These are phyloP conservation scores for Boletellus ananiceps DNA, from an alignment of 768 basidiomycete genomes.

Conservation along the genomic window DNA sequence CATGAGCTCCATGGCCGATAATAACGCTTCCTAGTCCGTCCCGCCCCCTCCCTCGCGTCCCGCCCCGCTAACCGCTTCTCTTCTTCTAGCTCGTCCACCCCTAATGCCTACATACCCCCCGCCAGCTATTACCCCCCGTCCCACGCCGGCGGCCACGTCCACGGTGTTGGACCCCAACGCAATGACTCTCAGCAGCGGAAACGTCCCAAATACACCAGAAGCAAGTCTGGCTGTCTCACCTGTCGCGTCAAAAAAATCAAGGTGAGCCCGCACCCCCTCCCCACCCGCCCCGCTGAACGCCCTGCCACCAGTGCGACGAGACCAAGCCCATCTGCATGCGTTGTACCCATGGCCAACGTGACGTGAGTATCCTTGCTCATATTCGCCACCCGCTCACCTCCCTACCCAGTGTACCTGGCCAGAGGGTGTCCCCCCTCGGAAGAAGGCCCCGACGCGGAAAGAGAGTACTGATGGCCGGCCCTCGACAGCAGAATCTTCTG, in stretches of 20 bases:
- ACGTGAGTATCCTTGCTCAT: slow-evolving; percentile 42
- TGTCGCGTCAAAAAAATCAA: slow-evolving; percentile 96
- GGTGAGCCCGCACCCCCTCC: slow-evolving; percentile 40
- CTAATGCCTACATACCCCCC: slow-evolving; percentile 40
- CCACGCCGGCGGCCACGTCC: slow-evolving; percentile 35
- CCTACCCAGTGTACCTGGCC: slow-evolving; percentile 73
- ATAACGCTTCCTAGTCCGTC: slow-evolving; percentile 54
- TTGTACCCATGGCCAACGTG: slow-evolving; percentile 80
- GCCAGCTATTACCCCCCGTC: slow-evolving; percentile 37
- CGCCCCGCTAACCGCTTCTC: slow-evolving; percentile 17
- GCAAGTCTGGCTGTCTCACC: slow-evolving; percentile 91
- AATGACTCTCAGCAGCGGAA: slow-evolving; percentile 59
- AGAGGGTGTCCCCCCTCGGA: slow-evolving; percentile 67
- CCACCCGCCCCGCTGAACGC: slow-evolving; percentile 1
- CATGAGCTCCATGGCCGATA: slow-evolving; percentile 45
- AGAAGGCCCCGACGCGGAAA: slow-evolving; percentile 56
- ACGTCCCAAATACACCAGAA: slow-evolving; percentile 89
- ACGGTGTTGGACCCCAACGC: slow-evolving; percentile 46
- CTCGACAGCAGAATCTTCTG: slow-evolving; percentile 73
- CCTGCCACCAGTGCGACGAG: slow-evolving; percentile 72
- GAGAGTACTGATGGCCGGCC: slow-evolving; percentile 60
- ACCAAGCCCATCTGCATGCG: slow-evolving; percentile 82
- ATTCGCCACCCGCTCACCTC: slow-evolving; percentile 11
- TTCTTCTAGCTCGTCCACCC: slow-evolving; percentile 32
- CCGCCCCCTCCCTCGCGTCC: slow-evolving; percentile 5